Evolutionary conservation across 2,329 filamentous ascomycete genomes (phyloP).

Genomic region (Tolypocladium tundrense): DNA sequence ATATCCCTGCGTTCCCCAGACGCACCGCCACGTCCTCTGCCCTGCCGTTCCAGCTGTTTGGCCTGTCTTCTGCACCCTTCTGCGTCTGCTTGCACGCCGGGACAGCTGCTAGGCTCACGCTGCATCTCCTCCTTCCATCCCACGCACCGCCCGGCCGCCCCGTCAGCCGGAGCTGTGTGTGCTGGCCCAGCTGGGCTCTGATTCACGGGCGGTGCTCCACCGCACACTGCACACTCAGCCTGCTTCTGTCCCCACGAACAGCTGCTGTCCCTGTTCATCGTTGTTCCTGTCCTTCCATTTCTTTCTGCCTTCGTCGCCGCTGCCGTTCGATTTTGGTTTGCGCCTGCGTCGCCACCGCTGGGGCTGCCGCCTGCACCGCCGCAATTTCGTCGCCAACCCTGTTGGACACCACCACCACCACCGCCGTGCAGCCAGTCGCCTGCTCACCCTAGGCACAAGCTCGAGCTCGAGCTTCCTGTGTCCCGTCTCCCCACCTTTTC

Average conservation of each 20-base stretch:
- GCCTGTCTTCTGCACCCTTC: background rate
- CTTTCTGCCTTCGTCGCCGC: background rate
- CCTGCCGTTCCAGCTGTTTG: background rate
- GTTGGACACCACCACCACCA: background rate
- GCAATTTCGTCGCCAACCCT: slow-evolving; percentile 6
- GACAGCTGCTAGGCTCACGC: background rate
- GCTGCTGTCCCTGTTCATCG: background rate
- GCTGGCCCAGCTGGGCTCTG: background rate
- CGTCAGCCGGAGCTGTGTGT: background rate
- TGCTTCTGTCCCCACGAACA: background rate
- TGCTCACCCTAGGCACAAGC: background rate
- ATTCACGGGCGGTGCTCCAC: slow-evolving; percentile 3
- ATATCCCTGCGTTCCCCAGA: background rate
- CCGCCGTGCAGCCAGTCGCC: background rate
- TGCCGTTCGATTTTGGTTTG: background rate
- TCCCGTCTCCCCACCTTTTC: slow-evolving; percentile 3
- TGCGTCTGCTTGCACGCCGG: background rate
- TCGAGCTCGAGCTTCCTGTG: slow-evolving; percentile 2
- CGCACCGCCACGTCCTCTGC: background rate
- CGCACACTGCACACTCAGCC: background rate
- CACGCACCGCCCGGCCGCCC: background rate
- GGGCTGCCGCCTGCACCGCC: background rate
- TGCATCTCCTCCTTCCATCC: background rate
- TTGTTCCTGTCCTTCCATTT: background rate
- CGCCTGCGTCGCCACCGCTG: background rate